These are phyloP conservation scores for Cutaneotrichosporon sp. DNA, from an alignment of 1,284 basidiomycete genomes.

Conservation along the genomic window DNA sequence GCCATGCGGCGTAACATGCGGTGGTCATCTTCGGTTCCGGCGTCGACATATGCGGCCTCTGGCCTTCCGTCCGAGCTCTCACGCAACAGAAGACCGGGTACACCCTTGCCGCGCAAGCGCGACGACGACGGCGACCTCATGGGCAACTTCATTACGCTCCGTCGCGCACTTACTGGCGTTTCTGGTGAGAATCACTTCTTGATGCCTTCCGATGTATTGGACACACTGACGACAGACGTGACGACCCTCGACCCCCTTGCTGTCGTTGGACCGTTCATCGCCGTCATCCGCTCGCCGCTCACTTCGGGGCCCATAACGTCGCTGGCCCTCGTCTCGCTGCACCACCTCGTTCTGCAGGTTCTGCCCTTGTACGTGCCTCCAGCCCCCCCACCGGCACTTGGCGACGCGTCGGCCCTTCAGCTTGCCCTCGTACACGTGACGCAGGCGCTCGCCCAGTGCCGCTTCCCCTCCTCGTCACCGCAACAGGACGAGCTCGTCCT, in stretches of 20 bases:
- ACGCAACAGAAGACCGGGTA: neutral
- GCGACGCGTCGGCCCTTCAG: conserved; percentile 39
- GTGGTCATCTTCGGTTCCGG: conserved; percentile 61
- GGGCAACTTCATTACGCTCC: conserved; percentile 80
- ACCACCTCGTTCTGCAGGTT: conserved; percentile 74
- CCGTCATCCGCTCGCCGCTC: conserved; percentile 83
- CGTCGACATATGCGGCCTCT: conserved; percentile 27
- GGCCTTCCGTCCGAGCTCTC: conserved; percentile 30
- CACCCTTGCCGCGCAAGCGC: neutral
- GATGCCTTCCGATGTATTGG: too few species aligned
- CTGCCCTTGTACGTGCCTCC: conserved; percentile 52
- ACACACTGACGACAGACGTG: conserved; percentile 60
- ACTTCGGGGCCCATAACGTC: conserved; percentile 94
- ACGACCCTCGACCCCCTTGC: conserved; percentile 57
- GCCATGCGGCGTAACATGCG: conserved; percentile 96
- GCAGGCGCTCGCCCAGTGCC: conserved; percentile 86
- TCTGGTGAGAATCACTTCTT: conserved; percentile 60
- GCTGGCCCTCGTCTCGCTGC: conserved; percentile 77
- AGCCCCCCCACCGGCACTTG: conserved; percentile 34
- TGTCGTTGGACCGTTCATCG: conserved; percentile 81
- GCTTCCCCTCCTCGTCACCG: conserved; percentile 94
- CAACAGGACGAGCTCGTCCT: conserved; percentile 95
- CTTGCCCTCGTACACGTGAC: conserved; percentile 76
- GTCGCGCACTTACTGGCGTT: conserved; percentile 65
- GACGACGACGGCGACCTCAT: conserved; percentile 64